Evolutionary conservation across 768 basidiomycete species (phyloP), one percentile per base, ranked within the genome.

Genomic region (Pulveroboletus sp.): DNA sequence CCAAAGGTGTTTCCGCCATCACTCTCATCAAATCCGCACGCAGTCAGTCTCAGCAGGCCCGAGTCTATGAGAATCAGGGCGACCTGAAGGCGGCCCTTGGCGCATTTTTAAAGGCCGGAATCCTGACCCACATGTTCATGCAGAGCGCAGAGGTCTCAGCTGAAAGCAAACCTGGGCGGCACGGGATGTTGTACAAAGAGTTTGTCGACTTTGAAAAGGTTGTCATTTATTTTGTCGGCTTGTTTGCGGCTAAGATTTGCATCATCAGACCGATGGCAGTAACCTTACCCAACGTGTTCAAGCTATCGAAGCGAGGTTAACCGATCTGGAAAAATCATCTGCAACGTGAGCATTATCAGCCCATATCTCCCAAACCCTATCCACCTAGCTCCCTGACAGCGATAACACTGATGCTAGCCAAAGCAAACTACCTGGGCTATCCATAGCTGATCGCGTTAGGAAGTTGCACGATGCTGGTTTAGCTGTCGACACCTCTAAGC

Each of bases 361-460:
- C 11, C 13, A 19, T 48, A 25, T 60, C 32, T 43, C 35, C 27
- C 25, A 21, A 33, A 39, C 43, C 20, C 31, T 43, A 32, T 49
- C 52, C 55, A 66, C 47, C 19, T 32, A 40, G 12, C 23, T 31
- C 40, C 51, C 37, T 42, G 66, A 59, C 42, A 46, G 49, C 27
- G 45, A 46, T 21, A 46, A 36, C 31, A 11, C 53, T 27, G 53
- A 56, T 37, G 73, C 49, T 25, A 75, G 69, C 32, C 65, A 75
- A 14, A 70, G 72, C 35, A 67, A 56, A 44, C 75, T 75, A 51
- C 58, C 77, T 3, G 84, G 82, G n/a, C 81, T 75, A 6, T 84
- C 81, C 42, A 90, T 95, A 50, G 86, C 87, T 21, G 91, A 92
- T 70, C 80, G 93, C 42, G 76, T 93, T 69, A 81, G 78, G 56